phyloP scores from a whole-genome alignment of 1,284 basidiomycete species.

The Ganoderma multipileum region DNA sequence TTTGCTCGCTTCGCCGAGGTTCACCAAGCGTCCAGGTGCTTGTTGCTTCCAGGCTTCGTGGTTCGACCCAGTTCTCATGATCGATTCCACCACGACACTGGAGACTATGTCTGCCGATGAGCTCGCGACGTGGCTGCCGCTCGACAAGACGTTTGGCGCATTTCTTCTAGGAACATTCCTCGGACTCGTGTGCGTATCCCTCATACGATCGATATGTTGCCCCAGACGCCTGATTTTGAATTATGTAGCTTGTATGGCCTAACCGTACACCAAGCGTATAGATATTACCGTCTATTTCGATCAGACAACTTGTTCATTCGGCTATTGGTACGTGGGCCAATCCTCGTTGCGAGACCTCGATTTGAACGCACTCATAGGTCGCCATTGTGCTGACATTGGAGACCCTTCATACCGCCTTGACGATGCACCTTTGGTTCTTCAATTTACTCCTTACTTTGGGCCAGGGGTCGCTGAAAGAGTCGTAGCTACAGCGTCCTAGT shows the following conservation, averaged over 20 bases:
- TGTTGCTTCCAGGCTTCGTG: background rate
- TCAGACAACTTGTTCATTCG: slow-evolving; percentile 14
- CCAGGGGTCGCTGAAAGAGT: background rate
- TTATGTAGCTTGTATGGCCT: slow-evolving; percentile 12
- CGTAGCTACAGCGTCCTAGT: slow-evolving; percentile 10
- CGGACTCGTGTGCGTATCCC: slow-evolving; percentile 7
- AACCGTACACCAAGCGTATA: slow-evolving; percentile 15
- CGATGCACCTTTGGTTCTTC: slow-evolving; percentile 16
- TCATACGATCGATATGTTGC: background rate
- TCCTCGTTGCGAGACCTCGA: background rate
- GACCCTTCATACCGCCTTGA: slow-evolving; percentile 10
- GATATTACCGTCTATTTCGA: slow-evolving; percentile 10
- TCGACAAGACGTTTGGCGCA: slow-evolving; percentile 16
- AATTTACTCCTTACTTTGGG: background rate
- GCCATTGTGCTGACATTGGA: slow-evolving; percentile 10
- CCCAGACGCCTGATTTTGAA: background rate
- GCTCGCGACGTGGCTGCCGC: slow-evolving; percentile 3
- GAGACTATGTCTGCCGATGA: background rate
- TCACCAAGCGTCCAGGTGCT: background rate
- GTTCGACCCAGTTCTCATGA: background rate
- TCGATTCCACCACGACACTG: background rate
- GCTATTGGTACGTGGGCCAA: background rate
- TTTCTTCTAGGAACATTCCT: slow-evolving; percentile 14
- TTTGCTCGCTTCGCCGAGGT: background rate
- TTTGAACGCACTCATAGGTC: background rate